Base-by-base conservation (phyloP, 164 flowering plant genomes). In the Stephania japonica region DNA sequence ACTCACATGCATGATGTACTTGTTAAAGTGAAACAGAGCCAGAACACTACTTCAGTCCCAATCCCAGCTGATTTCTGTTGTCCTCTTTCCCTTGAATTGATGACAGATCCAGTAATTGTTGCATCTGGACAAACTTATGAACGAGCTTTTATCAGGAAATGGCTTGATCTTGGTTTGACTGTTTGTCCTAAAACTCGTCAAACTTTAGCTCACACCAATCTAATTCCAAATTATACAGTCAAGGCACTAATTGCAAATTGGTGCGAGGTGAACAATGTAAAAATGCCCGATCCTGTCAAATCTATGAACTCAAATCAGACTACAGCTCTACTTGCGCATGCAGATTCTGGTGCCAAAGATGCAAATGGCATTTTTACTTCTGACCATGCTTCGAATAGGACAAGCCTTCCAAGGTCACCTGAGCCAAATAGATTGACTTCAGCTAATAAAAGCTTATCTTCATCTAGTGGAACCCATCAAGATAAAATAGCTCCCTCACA, bases 121-220 rank as follows among this genome's bases (percentile, higher is more conserved):
- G 84, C 91, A 63, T 91, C 98, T 19, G 98, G 97, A 70, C 98
- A 93, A 78, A 93, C 98, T 12, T 93, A 93, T 72, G 98, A 93
- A 80, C 82, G 90, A 67, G 86, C 87, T 63, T 93, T 84, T 77
- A 91, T 93, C 53, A 83, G 82, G 84, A 85, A 80, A 65, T 93
- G 98, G 98, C 85, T 93, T 71, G 94, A 89, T 73, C 88, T 84
- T 72, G 97, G 98, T 41, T 87, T 91, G 68, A 87, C 85, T 63
- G 89, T 90, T 74, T 93, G 98, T 76, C 98, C 98, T 21, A 91
- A 90, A 85, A 93, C 98, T 27, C 83, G 90, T 56, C 93, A 93
- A 75, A 80, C 86, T 65, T 81, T 93, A 68, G 87, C 82, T 1
- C 93, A 90, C 81, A 88, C 90, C 41, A 87, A 85, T 80, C 80